Evolutionary conservation across 164 flowering plant genomes (phyloP).

Genomic region (Tetrastigma voinierianum): DNA sequence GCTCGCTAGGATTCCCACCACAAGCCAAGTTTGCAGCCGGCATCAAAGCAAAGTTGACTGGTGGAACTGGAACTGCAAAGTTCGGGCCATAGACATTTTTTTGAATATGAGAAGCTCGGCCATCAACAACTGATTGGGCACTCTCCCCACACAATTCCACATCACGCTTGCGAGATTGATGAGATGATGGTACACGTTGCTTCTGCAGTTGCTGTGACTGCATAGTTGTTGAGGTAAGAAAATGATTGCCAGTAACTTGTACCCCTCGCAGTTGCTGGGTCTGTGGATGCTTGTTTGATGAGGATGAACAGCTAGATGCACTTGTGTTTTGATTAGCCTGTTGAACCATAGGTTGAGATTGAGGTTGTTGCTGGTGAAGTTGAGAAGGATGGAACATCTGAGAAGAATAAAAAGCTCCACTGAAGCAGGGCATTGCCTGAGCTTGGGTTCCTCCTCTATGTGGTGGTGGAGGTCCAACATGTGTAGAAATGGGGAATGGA

Average conservation of each 20-base stretch:
- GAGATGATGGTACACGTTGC: conserved; percentile 12
- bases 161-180: conserved; percentile 19
- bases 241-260: conserved; percentile 13
- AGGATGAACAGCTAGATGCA: conserved; percentile 19
- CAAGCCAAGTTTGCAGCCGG: conserved; percentile 12
- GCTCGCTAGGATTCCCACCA: conserved; percentile 17
- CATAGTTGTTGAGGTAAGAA: conserved; percentile 7
- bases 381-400: conserved; percentile 33
- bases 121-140: conserved; percentile 10
- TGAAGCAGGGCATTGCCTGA: conserved; percentile 23
- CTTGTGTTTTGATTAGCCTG: conserved; percentile 14
- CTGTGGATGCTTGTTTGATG: conserved; percentile 22
- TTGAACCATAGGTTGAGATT: conserved; percentile 10
- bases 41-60: conserved; percentile 17
- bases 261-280: conserved; percentile 11
- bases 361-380: conserved; percentile 26
- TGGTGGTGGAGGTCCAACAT: conserved; percentile 15
- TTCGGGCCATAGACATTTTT: conserved; percentile 17
- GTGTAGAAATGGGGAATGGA: conserved; percentile 26
- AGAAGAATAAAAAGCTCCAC: conserved; percentile 27
- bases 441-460: conserved; percentile 13
- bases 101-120: conserved; percentile 9
- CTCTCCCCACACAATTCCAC: conserved; percentile 11
- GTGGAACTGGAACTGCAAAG: conserved; percentile 15
- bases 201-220: conserved; percentile 15